Conservation (phyloP, 495 filamentous ascomycete species). For the Aspergillus diversus region DNA sequence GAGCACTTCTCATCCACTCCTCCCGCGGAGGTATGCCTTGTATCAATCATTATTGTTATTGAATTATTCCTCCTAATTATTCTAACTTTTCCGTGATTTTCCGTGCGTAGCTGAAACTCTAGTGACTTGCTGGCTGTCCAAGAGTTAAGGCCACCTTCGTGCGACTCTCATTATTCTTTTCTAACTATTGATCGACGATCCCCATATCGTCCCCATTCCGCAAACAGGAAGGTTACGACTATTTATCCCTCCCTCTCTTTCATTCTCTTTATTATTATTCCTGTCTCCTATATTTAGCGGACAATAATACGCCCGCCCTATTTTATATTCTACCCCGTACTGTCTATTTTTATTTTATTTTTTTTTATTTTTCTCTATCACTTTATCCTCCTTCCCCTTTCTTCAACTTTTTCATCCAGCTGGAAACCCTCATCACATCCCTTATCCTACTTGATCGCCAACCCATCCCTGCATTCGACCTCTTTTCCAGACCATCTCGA, state of each 20-base stretch:
- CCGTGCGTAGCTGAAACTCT: conserved; percentile 13
- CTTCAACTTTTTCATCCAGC: conserved; percentile 7
- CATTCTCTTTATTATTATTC: conserved; percentile 9
- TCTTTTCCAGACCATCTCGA: conserved; percentile 1
- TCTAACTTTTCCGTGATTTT: not conserved
- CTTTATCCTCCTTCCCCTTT: conserved; percentile 3
- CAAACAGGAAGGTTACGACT: conserved; percentile 20
- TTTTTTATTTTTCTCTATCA: conserved; percentile 8
- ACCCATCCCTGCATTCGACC: not conserved
- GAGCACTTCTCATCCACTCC: conserved; percentile 8
- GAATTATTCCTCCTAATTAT: conserved; percentile 3
- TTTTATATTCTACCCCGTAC: conserved; percentile 13
- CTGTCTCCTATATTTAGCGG: conserved; percentile 17
- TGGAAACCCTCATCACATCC: conserved; percentile 8
- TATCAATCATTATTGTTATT: conserved; percentile 5
- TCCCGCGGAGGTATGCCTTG: conserved; percentile 15
- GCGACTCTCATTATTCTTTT: conserved; percentile 21
- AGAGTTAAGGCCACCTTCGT: conserved; percentile 19
- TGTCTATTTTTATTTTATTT: conserved; percentile 11
- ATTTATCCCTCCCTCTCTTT: conserved; percentile 28
- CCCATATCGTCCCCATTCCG: conserved; percentile 21
- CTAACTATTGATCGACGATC: conserved; percentile 29
- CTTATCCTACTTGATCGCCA: conserved; percentile 6
- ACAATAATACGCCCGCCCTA: conserved; percentile 14
- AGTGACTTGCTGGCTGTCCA: conserved; percentile 7